phyloP scores from a whole-genome alignment of 495 filamentous ascomycete species.

The Articulospora tetracladia region DNA sequence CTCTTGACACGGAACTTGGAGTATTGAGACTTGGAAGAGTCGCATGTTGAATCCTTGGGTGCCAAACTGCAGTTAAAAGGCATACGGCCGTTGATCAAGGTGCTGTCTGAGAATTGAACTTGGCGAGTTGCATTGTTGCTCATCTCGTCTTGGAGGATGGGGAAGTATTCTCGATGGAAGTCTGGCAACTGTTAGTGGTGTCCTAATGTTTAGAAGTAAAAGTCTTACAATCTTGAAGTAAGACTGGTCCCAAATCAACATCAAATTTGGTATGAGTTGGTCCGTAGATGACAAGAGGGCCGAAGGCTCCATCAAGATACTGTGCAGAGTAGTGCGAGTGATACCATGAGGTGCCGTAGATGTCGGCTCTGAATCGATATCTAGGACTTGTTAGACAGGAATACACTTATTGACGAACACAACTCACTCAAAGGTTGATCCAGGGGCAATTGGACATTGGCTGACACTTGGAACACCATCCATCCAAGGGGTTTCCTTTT shows the following conservation, averaged over 20 bases:
- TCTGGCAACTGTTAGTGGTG: neutral
- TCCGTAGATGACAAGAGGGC: conserved; percentile 42
- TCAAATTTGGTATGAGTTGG: conserved; percentile 36
- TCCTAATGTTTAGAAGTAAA: conserved; percentile 33
- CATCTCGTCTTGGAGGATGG: conserved; percentile 21
- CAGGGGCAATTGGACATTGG: conserved; percentile 41
- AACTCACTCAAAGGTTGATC: conserved; percentile 16
- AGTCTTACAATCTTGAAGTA: conserved; percentile 61
- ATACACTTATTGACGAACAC: conserved; percentile 17
- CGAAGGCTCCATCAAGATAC: conserved; percentile 44
- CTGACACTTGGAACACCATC: conserved; percentile 38
- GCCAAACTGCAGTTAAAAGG: conserved; percentile 5
- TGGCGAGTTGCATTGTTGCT: neutral
- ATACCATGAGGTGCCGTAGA: conserved; percentile 61
- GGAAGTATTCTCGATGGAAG: neutral
- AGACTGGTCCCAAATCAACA: conserved; percentile 61
- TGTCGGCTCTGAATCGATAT: conserved; percentile 46
- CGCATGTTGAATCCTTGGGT: neutral
- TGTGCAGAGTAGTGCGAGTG: conserved; percentile 58
- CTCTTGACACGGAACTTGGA: conserved; percentile 61
- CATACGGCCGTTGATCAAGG: conserved; percentile 9
- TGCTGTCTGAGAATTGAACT: conserved; percentile 14
- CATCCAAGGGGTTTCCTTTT: conserved; percentile 13
- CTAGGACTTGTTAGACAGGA: conserved; percentile 29
- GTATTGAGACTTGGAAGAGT: conserved; percentile 48